Evolutionary conservation across 2,329 filamentous ascomycete species (phyloP), one percentile per base, ranked within the genome.

Genomic region (Parascedosporium putredinis): DNA sequence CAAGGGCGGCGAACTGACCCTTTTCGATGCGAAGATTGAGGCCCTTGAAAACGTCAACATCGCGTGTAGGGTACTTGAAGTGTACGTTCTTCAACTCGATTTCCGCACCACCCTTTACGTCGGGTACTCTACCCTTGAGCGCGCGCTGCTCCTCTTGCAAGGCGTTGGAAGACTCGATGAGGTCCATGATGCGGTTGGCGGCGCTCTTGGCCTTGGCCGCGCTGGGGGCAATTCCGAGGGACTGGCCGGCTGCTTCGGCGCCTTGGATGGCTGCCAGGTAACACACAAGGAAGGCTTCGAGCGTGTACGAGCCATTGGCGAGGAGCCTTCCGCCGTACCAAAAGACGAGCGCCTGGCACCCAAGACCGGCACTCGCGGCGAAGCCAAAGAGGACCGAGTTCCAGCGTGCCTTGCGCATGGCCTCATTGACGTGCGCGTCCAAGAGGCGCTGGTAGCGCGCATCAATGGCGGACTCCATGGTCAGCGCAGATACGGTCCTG

Each of bases 201-300:
- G 78, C 78, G 0, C 71, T 75, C 0, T 73, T 67, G 4, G 75
- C 76, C 61, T 81, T 76, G 2, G 78, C 78, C 0, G 75, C 76
- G 53, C 83, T 84, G 8, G 81, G 79, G 0, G 78, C 78, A 54
- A 85, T 83, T 40, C 78, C 78, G 53, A 88, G 77, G 48, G 81
- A 78, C 54, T 83, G 75, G 0, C 83, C 84, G 0, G 83, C 81
- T 0, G 73, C 70, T 62, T 88, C 81, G 5, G 79, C 80, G 1
- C 82, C 82, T 54, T 86, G 77, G 24, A 86, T 76, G 7, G 84
- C 72, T 0, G 81, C 78, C 61, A 84, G 79, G 61, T 83, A 85
- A 25, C 71, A 77, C 22, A 79, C 67, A 53, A 79, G 72, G 61
- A 79, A 80, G 25, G 64, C 61, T 12, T 71, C 56, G 10, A 69